Conservation (phyloP, 371 early-diverging fungal species). For the Gilbertella persicaria region DNA sequence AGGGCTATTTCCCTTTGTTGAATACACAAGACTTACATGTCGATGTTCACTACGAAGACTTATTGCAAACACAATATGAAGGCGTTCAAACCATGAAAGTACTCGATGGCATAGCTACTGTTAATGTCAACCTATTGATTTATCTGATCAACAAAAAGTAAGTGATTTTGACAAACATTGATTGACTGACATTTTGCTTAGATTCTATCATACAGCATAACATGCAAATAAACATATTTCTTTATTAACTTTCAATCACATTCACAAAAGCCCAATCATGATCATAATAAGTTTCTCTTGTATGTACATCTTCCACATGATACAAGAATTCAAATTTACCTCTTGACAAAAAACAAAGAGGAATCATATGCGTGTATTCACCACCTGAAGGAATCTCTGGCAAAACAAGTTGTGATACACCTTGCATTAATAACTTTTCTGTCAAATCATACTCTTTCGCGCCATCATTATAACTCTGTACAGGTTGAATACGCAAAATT, state of each 20-base stretch:
- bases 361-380: conserved; percentile 27
- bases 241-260: conserved; percentile 4
- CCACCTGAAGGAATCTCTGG: conserved; percentile 51
- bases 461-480: conserved; percentile 64
- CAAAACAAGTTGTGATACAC: conserved; percentile 58
- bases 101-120: conserved; percentile 90
- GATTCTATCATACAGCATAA: conserved; percentile 1
- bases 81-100: conserved; percentile 88
- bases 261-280: conserved; percentile 55
- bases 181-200: no score
- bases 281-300: conserved; percentile 60
- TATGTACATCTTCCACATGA: conserved; percentile 68
- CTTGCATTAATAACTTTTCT: conserved; percentile 61
- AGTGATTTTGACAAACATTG: no score
- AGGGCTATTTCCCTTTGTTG: conserved; percentile 79
- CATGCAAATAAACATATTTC: neutral
- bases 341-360: conserved; percentile 64
- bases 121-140: conserved; percentile 94
- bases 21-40: conserved; percentile 74
- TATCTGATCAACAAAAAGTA: conserved; percentile 98
- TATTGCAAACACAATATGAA: conserved; percentile 92
- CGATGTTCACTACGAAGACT: conserved; percentile 87
- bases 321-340: conserved; percentile 67
- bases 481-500: conserved; percentile 67
- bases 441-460: conserved; percentile 67